phyloP scores from a whole-genome alignment of 2,329 filamentous ascomycete species.

The Metarhizium anisopliae region DNA sequence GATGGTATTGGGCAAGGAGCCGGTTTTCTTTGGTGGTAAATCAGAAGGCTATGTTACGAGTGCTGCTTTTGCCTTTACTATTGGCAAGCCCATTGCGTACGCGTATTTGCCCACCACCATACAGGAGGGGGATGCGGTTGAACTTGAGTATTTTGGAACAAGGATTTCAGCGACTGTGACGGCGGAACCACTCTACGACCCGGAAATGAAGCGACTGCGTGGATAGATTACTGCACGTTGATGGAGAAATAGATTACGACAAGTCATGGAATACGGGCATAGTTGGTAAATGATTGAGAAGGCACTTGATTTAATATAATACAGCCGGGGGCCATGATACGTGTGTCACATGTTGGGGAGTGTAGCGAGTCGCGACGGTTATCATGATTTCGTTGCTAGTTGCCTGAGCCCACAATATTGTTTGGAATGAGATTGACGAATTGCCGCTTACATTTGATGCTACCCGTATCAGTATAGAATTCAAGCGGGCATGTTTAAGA shows the following conservation, averaged over 20 bases:
- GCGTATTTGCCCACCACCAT: conserved; percentile 43
- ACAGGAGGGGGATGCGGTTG: conserved; percentile 38
- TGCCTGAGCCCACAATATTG: too few relatives aligned
- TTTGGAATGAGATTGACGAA: too few relatives aligned
- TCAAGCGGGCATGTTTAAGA: too few relatives aligned
- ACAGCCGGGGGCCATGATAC: too few relatives aligned
- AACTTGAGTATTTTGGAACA: conserved; percentile 53
- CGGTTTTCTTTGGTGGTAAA: conserved; percentile 40
- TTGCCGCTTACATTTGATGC: too few relatives aligned
- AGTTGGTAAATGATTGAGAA: not conserved
- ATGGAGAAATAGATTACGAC: not conserved
- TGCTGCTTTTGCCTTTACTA: conserved; percentile 50
- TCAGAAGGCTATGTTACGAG: conserved; percentile 50
- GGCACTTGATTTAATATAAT: too few relatives aligned
- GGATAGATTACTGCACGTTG: not conserved
- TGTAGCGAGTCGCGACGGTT: too few relatives aligned
- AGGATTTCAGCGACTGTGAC: conserved; percentile 44
- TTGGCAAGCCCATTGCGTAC: conserved; percentile 50
- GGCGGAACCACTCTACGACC: conserved; percentile 29
- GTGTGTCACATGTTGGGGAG: too few relatives aligned
- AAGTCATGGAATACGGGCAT: not conserved
- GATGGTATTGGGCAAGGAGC: conserved; percentile 53
- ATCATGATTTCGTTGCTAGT: too few relatives aligned
- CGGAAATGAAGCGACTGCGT: conserved; percentile 6
- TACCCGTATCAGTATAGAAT: too few relatives aligned